Base-by-base conservation (phyloP, 345 rosid genomes). In the Populus euphratica region DNA sequence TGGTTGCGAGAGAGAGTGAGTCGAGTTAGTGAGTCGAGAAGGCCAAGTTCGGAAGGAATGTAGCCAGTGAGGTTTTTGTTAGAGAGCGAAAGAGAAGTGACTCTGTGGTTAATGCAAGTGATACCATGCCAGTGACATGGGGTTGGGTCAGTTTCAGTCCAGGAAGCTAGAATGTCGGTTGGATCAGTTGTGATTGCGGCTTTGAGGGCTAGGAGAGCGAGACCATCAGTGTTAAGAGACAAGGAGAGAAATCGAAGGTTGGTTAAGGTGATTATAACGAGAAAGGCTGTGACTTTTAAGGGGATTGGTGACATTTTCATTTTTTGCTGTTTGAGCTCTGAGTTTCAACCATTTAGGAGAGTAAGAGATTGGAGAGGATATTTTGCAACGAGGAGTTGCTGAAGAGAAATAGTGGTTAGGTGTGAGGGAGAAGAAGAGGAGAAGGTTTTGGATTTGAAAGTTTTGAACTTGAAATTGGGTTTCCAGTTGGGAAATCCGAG, bases 41-140 rank as follows among this genome's bases (percentile, higher is more conserved):
- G 85, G 27, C 97, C 97, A 78, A 94, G 90, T 67, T 94, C 97
- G 1, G 97, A 94, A 2, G 98, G 98, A n/a, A 94, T 83, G 87
- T 94, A 94, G 47, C 98, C 98, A 0, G 89, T 82, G 3, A 94
- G 81, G 23, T 77, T 80, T 77, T 79, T 89, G 73, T 85, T 79
- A 29, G 93, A 80, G 70, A 94, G 94, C 8, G 76, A 62, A n/a
- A 94, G 71, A 0, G 96, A 86, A 49, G 90, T 85, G 85, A 96
- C 98, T 52, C 93, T 84, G 77, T 78, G 83, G 23, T 80, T 79
- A 47, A 81, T 77, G 84, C 99, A 96, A 75, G 62, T 76, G 83
- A 96, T 77, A 35, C 94, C 98, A 0, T 69, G 69, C 99, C 99
- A 96, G 81, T 82, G 93, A 74, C 99, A 96, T 0, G 99, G 99